Evolutionary conservation across 23 red algal genomes (phyloP).

Genomic region (Gracilaria domingensis): DNA sequence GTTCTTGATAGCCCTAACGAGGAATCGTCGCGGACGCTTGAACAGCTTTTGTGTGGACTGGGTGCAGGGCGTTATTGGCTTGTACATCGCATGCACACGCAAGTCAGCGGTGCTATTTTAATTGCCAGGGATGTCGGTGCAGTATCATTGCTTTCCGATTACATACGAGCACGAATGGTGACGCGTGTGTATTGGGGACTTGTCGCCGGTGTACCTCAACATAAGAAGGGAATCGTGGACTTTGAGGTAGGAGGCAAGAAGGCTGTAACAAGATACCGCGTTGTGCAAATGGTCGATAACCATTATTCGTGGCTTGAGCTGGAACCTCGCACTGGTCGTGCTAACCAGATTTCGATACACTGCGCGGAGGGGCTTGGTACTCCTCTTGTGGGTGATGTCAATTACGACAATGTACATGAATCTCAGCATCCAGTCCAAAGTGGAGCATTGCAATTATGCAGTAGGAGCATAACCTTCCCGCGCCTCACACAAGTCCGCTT

Average conservation of each 20-base stretch:
- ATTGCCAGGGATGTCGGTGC: constrained; percentile 73
- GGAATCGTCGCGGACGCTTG: neutral
- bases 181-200: constrained; percentile 71
- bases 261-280: constrained; percentile 63
- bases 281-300: constrained; percentile 68
- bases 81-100: constrained; percentile 73
- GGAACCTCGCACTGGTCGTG: constrained; percentile 67
- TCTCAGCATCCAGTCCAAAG: neutral
- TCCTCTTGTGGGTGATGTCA: constrained; percentile 69
- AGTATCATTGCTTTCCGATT: constrained; percentile 41
- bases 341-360: constrained; percentile 71
- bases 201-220: constrained; percentile 42
- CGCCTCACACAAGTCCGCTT: constrained; percentile 37
- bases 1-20: neutral
- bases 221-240: constrained; percentile 51
- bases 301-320: constrained; percentile 76
- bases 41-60: constrained; percentile 49
- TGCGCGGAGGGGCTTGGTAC: constrained; percentile 72
- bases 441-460: constrained; percentile 32
- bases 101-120: constrained; percentile 65
- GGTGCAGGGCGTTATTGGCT: constrained; percentile 65
- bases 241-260: constrained; percentile 60
- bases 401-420: constrained; percentile 5
- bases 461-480: constrained; percentile 50
- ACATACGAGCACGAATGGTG: constrained; percentile 59